phyloP scores from a whole-genome alignment of 371 early-diverging fungal species.

The Haplosporangium sp. region DNA sequence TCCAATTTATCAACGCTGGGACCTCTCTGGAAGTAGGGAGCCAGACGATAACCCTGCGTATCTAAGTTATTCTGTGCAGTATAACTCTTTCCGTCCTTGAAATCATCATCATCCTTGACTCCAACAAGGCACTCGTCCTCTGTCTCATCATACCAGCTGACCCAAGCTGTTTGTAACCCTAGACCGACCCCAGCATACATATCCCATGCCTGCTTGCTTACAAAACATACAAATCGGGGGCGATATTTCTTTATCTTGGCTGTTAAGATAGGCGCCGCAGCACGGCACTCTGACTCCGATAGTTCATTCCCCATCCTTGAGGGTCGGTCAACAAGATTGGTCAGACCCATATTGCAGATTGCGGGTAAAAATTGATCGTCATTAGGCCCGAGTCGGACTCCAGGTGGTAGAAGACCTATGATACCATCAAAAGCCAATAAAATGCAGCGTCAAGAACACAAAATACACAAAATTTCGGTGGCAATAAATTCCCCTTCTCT shows the following conservation, averaged over 20 bases:
- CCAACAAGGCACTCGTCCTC: conserved; percentile 22
- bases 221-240: conserved; percentile 78
- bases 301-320: conserved; percentile 70
- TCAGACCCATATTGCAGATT: conserved; percentile 70
- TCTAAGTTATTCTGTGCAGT: conserved; percentile 31
- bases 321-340: conserved; percentile 75
- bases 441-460: neutral
- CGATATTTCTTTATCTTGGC: conserved; percentile 69
- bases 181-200: conserved; percentile 61
- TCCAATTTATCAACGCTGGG: conserved; percentile 21
- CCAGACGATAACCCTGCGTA: conserved; percentile 32
- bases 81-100: conserved; percentile 2
- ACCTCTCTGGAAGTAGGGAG: conserved; percentile 37
- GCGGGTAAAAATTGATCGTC: conserved; percentile 68
- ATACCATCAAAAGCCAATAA: neutral
- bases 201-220: conserved; percentile 80
- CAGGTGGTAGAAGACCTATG: conserved; percentile 41
- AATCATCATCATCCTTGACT: neutral
- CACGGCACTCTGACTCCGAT: conserved; percentile 66
- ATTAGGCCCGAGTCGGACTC: conserved; percentile 28
- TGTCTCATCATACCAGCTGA: conserved; percentile 42
- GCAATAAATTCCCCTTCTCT: neutral
- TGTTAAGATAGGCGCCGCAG: conserved; percentile 69
- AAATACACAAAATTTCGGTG: neutral
- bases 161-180: conserved; percentile 46